Evolutionary conservation across 495 filamentous ascomycete species (phyloP).

Genomic region (Astrocystis sublimbata): DNA sequence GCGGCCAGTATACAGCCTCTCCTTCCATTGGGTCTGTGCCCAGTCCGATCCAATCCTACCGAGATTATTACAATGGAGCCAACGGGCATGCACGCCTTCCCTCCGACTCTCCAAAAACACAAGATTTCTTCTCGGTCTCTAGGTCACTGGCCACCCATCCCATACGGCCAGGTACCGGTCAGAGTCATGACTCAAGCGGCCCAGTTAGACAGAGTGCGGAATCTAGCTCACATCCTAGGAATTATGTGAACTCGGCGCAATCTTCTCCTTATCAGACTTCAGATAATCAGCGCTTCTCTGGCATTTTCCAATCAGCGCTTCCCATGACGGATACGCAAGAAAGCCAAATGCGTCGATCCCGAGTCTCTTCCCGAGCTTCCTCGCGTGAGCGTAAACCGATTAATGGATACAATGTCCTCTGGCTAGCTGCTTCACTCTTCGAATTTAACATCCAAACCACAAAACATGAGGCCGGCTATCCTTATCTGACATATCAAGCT

Average conservation of each 20-base stretch:
- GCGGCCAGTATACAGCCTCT: constrained; percentile 57
- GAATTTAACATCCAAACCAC: constrained; percentile 94
- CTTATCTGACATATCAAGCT: constrained; percentile 91
- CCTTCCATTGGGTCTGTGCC: constrained; percentile 47
- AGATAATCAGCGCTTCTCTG: constrained; percentile 57
- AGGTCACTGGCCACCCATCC: constrained; percentile 32
- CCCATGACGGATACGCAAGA: constrained; percentile 68
- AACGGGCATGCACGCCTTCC: constrained; percentile 39
- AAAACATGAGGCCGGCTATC: constrained; percentile 91
- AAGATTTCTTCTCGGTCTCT: constrained; percentile 39
- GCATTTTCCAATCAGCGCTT: constrained; percentile 82
- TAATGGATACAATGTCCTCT: constrained; percentile 61
- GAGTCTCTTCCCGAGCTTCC: constrained; percentile 51
- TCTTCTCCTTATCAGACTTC: constrained; percentile 40
- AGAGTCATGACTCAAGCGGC: constrained; percentile 50
- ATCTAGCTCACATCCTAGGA: constrained; percentile 37
- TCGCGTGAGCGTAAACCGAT: constrained; percentile 48
- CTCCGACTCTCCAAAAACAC: constrained; percentile 45
- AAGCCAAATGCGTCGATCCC: constrained; percentile 43
- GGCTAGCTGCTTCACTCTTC: constrained; percentile 90
- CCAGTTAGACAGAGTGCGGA: constrained; percentile 47
- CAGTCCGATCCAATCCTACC: constrained; percentile 53
- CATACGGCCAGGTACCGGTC: constrained; percentile 51
- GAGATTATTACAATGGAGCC: constrained; percentile 47
- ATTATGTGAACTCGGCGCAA: constrained; percentile 49